Conservation (phyloP, 805 yeast species). For the Wickerhamomyces bovis region DNA sequence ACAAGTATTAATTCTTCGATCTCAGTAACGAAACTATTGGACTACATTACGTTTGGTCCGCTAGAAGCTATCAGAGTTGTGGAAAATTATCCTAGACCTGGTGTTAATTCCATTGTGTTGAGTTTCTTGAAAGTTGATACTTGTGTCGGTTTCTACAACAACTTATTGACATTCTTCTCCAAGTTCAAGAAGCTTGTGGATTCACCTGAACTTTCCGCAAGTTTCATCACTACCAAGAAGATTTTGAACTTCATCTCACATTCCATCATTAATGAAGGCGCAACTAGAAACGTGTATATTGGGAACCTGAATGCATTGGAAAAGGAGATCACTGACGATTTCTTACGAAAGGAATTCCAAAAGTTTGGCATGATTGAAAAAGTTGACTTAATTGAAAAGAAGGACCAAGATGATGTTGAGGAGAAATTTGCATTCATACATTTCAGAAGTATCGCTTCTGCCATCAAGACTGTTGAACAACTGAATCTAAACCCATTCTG, state of each 20-base stretch:
- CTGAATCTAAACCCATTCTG: constrained; percentile 64
- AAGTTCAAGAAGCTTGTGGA: constrained; percentile 31
- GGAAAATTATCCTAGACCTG: constrained; percentile 22
- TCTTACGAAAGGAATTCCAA: constrained; percentile 43
- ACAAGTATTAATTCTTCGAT: constrained; percentile 14
- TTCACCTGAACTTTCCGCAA: constrained; percentile 32
- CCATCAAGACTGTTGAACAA: constrained; percentile 78
- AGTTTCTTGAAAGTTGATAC: constrained; percentile 27
- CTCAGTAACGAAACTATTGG: constrained; percentile 30
- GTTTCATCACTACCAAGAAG: constrained; percentile 29
- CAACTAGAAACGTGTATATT: constrained; percentile 87
- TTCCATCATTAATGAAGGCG: constrained; percentile 72
- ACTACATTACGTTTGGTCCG: constrained; percentile 51
- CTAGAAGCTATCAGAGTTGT: constrained; percentile 50
- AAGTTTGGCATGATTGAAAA: constrained; percentile 59
- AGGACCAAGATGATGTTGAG: constrained; percentile 11
- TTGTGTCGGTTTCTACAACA: constrained; percentile 33
- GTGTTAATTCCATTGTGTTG: constrained; percentile 16
- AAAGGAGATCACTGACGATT: constrained; percentile 31
- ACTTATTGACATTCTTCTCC: constrained; percentile 29
- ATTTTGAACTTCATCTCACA: constrained; percentile 20
- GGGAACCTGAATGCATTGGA: constrained; percentile 59
- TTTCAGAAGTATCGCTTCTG: constrained; percentile 75
- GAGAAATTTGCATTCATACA: constrained; percentile 77
- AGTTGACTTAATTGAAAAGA: constrained; percentile 50